Percentiles rank a stretch among this genome's conserved stretches.
These are phyloP conservation scores for Elymus sibiricus DNA, from an alignment of 176 grass and related monocot genomes.

Conservation along the genomic window DNA sequence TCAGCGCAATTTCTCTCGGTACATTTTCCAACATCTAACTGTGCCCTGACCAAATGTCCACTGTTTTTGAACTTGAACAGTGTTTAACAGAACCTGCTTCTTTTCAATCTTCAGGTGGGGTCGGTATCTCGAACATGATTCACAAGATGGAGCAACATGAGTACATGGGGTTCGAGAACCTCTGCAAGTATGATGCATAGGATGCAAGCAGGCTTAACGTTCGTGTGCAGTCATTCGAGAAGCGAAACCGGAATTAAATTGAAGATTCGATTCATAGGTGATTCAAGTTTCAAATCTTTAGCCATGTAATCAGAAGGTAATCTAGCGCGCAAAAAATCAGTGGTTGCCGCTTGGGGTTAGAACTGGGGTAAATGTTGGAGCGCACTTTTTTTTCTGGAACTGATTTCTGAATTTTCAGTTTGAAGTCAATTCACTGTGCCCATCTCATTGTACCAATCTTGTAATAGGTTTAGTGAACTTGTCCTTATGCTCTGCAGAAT, in stretches of 20 bases:
- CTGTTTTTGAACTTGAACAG: not conserved
- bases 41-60: not conserved
- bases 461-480: not conserved
- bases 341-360: not conserved
- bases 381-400: not conserved
- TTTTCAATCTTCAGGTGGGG: constrained; percentile 56
- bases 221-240: not conserved
- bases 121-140: constrained; percentile 83
- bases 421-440: not conserved
- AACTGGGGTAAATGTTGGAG: constrained; percentile 6
- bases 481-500: constrained; percentile 4
- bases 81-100: not conserved
- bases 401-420: not conserved
- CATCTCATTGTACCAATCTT: constrained; percentile 22
- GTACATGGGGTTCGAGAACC: constrained; percentile 91
- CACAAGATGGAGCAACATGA: constrained; percentile 53
- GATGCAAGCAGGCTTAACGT: not conserved
- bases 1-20: constrained; percentile 89
- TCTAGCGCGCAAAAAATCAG: not conserved
- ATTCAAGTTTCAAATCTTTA: not conserved
- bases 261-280: not conserved
- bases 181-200: constrained; percentile 67
- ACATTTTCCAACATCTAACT: not conserved
- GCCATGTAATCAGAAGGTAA: not conserved
- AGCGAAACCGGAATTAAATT: not conserved